These are phyloP conservation scores for Copromyces sp. DNA, from an alignment of 495 filamentous ascomycete genomes.

Conservation along the genomic window DNA sequence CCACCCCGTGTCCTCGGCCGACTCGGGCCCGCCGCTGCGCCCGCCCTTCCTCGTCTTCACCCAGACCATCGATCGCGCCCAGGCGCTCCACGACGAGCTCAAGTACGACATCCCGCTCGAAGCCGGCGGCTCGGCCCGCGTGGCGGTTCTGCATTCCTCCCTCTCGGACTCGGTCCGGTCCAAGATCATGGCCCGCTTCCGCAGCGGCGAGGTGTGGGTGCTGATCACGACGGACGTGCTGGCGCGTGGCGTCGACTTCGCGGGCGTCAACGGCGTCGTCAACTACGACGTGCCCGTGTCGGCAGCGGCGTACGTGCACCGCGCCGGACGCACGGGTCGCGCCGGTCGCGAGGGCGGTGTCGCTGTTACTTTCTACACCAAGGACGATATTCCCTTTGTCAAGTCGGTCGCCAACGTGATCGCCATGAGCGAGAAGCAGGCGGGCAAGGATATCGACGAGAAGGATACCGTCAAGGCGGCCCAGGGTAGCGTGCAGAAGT, in stretches of 20 bases:
- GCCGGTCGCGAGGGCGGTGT: constrained; percentile 81
- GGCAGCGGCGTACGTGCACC: constrained; percentile 82
- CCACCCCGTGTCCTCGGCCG: constrained; percentile 56
- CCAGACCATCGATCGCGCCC: constrained; percentile 82
- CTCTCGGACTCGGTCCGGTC: constrained; percentile 67
- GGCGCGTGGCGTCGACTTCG: constrained; percentile 84
- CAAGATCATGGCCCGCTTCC: constrained; percentile 77
- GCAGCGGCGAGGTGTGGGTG: constrained; percentile 89
- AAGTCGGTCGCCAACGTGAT: constrained; percentile 93
- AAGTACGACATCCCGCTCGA: constrained; percentile 87
- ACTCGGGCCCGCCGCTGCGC: constrained; percentile 51
- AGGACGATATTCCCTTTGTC: constrained; percentile 83
- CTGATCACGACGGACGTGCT: constrained; percentile 91
- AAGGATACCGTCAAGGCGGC: constrained; percentile 5
- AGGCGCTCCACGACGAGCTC: constrained; percentile 78
- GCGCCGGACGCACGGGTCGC: constrained; percentile 81
- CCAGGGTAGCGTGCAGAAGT: constrained; percentile 51
- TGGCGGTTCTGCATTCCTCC: constrained; percentile 83
- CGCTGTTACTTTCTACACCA: constrained; percentile 90
- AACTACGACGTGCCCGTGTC: constrained; percentile 95
- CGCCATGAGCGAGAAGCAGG: constrained; percentile 63
- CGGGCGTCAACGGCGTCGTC: constrained; percentile 83
- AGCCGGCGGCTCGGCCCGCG: constrained; percentile 75
- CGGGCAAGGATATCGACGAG: constrained; percentile 34
- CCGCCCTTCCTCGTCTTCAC: constrained; percentile 92